Conservation (phyloP, 768 basidiomycete species). For the Tylopilus rubrobrunneus region DNA sequence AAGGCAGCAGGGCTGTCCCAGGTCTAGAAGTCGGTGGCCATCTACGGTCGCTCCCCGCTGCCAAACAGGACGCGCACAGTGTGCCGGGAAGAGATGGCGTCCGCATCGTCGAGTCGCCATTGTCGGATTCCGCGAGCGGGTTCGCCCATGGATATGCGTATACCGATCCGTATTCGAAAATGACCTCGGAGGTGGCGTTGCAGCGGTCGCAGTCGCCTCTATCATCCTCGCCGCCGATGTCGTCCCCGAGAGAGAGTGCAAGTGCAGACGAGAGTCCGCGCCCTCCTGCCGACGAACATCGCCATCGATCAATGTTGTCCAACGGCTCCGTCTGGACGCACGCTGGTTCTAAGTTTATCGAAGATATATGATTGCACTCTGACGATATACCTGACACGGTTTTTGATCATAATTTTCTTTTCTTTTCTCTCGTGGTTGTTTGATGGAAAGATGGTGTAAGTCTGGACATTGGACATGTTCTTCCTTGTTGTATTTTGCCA, state of each 20-base stretch:
- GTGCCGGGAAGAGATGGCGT: neutral
- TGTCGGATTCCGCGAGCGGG: slow-evolving; percentile 18
- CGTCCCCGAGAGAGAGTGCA: slow-evolving; percentile 20
- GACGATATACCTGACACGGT: neutral
- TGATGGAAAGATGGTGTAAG: neutral
- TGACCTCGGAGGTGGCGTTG: slow-evolving; percentile 5
- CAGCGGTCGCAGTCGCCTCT: slow-evolving; percentile 30
- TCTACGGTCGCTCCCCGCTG: slow-evolving; percentile 1
- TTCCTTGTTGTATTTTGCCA: neutral
- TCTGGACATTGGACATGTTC: too few species aligned
- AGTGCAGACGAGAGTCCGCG: slow-evolving; percentile 10
- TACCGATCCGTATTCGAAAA: slow-evolving; percentile 21
- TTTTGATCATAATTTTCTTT: neutral
- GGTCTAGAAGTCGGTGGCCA: neutral
- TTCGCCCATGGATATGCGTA: slow-evolving; percentile 15
- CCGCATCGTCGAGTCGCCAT: slow-evolving; percentile 25
- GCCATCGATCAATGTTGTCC: slow-evolving; percentile 24
- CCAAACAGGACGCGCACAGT: neutral
- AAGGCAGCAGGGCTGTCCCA: neutral
- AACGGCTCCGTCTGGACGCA: slow-evolving; percentile 35
- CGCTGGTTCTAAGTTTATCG: slow-evolving; percentile 46
- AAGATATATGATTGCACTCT: slow-evolving; percentile 25
- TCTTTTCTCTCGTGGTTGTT: neutral
- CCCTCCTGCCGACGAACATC: slow-evolving; percentile 6
- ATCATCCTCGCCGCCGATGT: slow-evolving; percentile 19